Percentiles rank a stretch among this genome's conserved stretches.
Evolutionary conservation across 202 grass and related monocot genomes (phyloP).

Genomic region (Musa balbisiana): DNA sequence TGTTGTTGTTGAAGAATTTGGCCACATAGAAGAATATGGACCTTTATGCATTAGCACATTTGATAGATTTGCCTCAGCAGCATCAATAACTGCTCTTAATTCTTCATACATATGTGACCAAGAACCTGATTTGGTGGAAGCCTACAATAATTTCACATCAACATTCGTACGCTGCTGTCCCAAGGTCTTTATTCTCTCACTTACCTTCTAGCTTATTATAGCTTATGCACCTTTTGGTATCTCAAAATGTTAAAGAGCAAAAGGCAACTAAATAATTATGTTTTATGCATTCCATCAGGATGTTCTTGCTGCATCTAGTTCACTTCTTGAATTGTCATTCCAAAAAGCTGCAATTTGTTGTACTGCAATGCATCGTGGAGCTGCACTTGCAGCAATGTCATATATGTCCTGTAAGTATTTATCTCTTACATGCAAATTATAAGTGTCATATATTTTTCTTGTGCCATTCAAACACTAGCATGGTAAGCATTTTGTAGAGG

Average conservation of each 20-base stretch:
- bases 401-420: conserved; percentile 76
- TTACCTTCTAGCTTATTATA: conserved; percentile 8
- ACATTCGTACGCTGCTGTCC: conserved; percentile 72
- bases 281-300: conserved; percentile 42
- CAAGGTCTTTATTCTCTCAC: conserved; percentile 47
- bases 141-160: conserved; percentile 74
- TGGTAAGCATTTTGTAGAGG: not conserved
- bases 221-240: not conserved
- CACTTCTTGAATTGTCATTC: conserved; percentile 74
- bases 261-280: conserved; percentile 5
- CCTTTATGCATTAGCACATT: conserved; percentile 64
- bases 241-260: not conserved
- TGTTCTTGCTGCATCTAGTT: conserved; percentile 53
- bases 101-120: conserved; percentile 83
- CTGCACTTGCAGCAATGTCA: conserved; percentile 84
- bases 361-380: conserved; percentile 84
- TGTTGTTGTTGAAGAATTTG: conserved; percentile 78
- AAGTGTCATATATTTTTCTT: not conserved
- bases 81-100: conserved; percentile 65
- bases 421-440: conserved; percentile 20
- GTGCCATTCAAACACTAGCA: conserved; percentile 4
- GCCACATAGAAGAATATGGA: conserved; percentile 74
- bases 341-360: conserved; percentile 87
- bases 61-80: conserved; percentile 69
- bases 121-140: conserved; percentile 95